Conservation (phyloP, 352 stramenopile species). For the Plasmopara muralis region DNA sequence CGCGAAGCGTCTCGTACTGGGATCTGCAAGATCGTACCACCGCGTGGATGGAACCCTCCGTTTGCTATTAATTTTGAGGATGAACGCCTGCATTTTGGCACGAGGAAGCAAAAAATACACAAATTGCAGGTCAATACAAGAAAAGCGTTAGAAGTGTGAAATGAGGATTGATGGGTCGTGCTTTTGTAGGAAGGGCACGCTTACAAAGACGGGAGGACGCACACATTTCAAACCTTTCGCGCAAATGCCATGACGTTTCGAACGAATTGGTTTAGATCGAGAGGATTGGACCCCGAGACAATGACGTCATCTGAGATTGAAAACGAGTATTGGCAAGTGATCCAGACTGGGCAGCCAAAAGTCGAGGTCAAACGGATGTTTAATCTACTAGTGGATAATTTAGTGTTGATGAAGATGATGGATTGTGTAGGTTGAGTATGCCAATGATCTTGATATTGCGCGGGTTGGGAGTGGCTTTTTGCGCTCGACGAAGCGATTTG, state of each 20-base stretch:
- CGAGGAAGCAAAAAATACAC: constrained; percentile 92
- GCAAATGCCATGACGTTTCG: constrained; percentile 49
- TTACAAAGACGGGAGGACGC: constrained; percentile 48
- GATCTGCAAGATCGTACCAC: constrained; percentile 98
- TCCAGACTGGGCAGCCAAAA: constrained; percentile 45
- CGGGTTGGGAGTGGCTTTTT: constrained; percentile 79
- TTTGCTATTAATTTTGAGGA: constrained; percentile 68
- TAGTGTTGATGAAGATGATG: neutral
- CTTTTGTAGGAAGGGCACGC: constrained; percentile 47
- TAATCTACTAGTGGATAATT: too few relatives aligned
- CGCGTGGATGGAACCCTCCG: constrained; percentile 86
- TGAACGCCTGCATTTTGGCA: constrained; percentile 73
- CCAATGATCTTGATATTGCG: constrained; percentile 84
- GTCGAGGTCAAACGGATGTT: constrained; percentile 21
- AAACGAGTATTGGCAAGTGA: constrained; percentile 84
- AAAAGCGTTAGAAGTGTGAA: too few relatives aligned
- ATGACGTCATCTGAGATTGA: constrained; percentile 70
- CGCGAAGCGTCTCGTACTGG: constrained; percentile 58
- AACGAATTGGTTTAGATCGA: constrained; percentile 38
- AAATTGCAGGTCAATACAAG: constrained; percentile 33
- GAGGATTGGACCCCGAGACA: constrained; percentile 30
- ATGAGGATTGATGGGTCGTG: neutral
- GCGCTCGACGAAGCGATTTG: constrained; percentile 28
- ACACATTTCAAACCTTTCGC: constrained; percentile 70
- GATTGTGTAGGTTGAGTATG: constrained; percentile 74